Conservation (phyloP, 1,284 basidiomycete genomes). For the Ceraceosorus bombacis region DNA sequence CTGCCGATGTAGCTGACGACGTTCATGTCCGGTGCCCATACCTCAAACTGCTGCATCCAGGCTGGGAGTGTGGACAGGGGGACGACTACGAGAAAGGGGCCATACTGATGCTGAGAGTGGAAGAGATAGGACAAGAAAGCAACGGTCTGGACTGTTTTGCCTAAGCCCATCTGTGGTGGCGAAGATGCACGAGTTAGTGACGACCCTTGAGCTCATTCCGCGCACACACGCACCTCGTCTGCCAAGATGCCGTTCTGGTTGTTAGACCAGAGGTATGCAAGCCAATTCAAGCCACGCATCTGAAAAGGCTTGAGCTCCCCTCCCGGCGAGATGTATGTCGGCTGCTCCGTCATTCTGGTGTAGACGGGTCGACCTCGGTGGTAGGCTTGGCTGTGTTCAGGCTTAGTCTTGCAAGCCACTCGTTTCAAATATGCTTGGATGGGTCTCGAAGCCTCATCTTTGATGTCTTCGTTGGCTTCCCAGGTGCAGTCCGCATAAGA, state of each 20-base stretch:
- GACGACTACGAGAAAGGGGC: slow-evolving; percentile 95
- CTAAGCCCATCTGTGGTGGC: slow-evolving; percentile 73
- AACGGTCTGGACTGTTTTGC: slow-evolving; percentile 94
- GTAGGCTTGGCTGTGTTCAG: slow-evolving; percentile 74
- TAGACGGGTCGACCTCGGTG: slow-evolving; percentile 69
- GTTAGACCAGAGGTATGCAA: slow-evolving; percentile 89
- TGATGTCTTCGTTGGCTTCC: slow-evolving; percentile 73
- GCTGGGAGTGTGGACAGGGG: slow-evolving; percentile 97
- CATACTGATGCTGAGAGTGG: slow-evolving; percentile 80
- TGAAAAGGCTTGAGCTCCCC: slow-evolving; percentile 95
- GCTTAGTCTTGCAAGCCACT: slow-evolving; percentile 71
- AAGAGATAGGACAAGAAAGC: slow-evolving; percentile 93
- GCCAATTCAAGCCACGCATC: slow-evolving; percentile 94
- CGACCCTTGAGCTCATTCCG: no score
- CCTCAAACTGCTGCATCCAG: slow-evolving; percentile 93
- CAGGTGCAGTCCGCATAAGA: slow-evolving; percentile 94
- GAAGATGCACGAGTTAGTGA: no score
- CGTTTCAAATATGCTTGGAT: slow-evolving; percentile 74
- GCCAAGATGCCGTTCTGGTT: slow-evolving; percentile 95
- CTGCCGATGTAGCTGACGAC: slow-evolving; percentile 90
- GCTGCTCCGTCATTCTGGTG: slow-evolving; percentile 79
- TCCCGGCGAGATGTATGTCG: slow-evolving; percentile 66
- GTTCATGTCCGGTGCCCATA: slow-evolving; percentile 87
- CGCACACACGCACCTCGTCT: slow-evolving; percentile 59
- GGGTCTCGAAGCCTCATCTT: slow-evolving; percentile 55